Percentiles rank a stretch among this genome's conserved stretches.
These are phyloP conservation scores for Parastagonospora avenae DNA, from an alignment of 2,329 filamentous ascomycete species.

Conservation along the genomic window DNA sequence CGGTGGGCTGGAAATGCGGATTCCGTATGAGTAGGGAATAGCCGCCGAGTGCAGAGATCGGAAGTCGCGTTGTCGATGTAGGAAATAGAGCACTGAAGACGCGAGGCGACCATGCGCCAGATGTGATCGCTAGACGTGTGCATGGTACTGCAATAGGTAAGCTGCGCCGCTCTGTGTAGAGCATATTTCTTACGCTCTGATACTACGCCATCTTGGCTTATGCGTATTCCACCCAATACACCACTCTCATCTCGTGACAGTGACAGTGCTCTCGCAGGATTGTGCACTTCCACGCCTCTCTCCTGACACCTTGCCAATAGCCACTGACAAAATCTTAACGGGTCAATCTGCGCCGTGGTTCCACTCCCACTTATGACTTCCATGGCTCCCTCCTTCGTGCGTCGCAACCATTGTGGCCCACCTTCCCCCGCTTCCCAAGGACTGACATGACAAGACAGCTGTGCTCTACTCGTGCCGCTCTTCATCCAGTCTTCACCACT, in stretches of 20 bases:
- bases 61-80: conserved; percentile 56
- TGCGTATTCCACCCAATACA: conserved; percentile 57
- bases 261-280: conserved; percentile 64
- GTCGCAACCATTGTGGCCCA: conserved; percentile 65
- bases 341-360: conserved; percentile 72
- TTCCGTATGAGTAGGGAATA: conserved; percentile 72
- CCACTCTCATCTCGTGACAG: conserved; percentile 58
- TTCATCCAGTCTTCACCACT: conserved; percentile 69
- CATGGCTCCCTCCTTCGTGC: conserved; percentile 59
- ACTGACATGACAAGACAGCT: conserved; percentile 52
- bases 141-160: conserved; percentile 59
- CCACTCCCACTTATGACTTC: conserved; percentile 66
- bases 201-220: conserved; percentile 10
- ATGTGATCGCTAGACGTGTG: conserved; percentile 67
- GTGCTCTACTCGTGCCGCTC: conserved; percentile 66
- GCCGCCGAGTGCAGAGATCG: conserved; percentile 68
- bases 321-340: conserved; percentile 68
- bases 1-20: conserved; percentile 56
- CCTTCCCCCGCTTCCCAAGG: conserved; percentile 30
- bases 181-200: conserved; percentile 10
- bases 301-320: conserved; percentile 63
- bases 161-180: neutral
- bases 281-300: conserved; percentile 68
- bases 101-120: conserved; percentile 72
- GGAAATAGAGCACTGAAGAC: conserved; percentile 72